Base-by-base conservation (phyloP, 2,329 filamentous ascomycete species). In the Ascocoryne sarcoides region DNA sequence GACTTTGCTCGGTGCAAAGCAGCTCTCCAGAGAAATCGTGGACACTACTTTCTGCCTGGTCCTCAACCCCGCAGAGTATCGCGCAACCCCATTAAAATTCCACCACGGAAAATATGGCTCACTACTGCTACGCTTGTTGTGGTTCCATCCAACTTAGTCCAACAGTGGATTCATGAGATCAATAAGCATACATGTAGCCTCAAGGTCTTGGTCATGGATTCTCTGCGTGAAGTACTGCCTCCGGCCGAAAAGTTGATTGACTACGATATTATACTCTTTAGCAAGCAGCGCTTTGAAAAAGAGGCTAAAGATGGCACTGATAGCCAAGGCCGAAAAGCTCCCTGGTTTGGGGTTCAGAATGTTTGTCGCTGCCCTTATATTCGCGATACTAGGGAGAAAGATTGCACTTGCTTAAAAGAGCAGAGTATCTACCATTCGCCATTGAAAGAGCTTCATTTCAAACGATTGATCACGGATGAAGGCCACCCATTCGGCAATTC, bases 401-500 rank as follows among this genome's bases (percentile, higher is more conserved):
- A 26, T 12, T 26, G 23, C 12, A 7, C 7, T n/a, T 69, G 66
- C 42, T 54, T 67, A 20, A 36, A 42, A 19, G 32, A 40, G n/a
- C 33, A 45, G n/a, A 60, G 60, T 47, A 28, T 64, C 43, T 73
- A 77, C 21, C 58, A 71, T 8, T 84, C 78, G 1, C 75, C 82
- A 0, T 62, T 95, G 14, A 76, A 77, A 29, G 62, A 75, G 5
- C 62, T 95, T 3, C 87, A 86, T 51, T 95, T 90, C 72, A 81
- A 95, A 53, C 74, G 90, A 1, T 80, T 93, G 34, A 89, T 96
- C 33, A 82, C 94, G 14, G 90, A 96, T 49, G 90, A 95, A 67
- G 90, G 90, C 0, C 88, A 95, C 58, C 83, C 75, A 44, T 79
- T 95, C 43, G 85, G 86, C 0, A 82, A 84, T 28, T 75, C 74